phyloP scores from a whole-genome alignment of 768 basidiomycete genomes.

The Crucibulum laeve region DNA sequence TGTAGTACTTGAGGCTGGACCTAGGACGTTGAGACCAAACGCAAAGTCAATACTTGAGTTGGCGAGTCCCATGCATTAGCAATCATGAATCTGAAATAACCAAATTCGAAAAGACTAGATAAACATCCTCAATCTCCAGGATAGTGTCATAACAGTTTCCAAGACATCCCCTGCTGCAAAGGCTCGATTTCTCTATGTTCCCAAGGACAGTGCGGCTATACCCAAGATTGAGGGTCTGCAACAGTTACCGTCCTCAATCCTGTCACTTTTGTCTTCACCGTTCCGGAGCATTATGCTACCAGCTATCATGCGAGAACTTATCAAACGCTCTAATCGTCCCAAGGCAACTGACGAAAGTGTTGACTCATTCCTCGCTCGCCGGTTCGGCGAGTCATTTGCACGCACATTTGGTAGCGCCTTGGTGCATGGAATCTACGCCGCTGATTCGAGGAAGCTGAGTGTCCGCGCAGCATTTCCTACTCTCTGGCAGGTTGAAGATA shows the following conservation, averaged over 20 bases:
- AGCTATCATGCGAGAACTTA: constrained; percentile 54
- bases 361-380: constrained; percentile 67
- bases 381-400: constrained; percentile 73
- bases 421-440: constrained; percentile 91
- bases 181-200: constrained; percentile 69
- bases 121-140: constrained; percentile 60
- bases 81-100: constrained; percentile 1
- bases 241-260: constrained; percentile 37
- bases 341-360: constrained; percentile 70
- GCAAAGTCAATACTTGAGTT: constrained; percentile 72
- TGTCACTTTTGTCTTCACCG: constrained; percentile 33
- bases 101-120: constrained; percentile 47
- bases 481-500: constrained; percentile 66
- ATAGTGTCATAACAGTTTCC: constrained; percentile 62
- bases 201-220: constrained; percentile 15
- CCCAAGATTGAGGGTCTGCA: constrained; percentile 44
- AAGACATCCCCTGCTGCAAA: constrained; percentile 68
- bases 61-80: constrained; percentile 38
- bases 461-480: constrained; percentile 74
- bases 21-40: constrained; percentile 80
- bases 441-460: constrained; percentile 73
- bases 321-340: constrained; percentile 40
- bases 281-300: constrained; percentile 44
- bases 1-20: constrained; percentile 80
- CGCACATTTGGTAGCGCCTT: constrained; percentile 74